Conservation (phyloP, 179 eudicot species). For the Gypsophila paniculata region DNA sequence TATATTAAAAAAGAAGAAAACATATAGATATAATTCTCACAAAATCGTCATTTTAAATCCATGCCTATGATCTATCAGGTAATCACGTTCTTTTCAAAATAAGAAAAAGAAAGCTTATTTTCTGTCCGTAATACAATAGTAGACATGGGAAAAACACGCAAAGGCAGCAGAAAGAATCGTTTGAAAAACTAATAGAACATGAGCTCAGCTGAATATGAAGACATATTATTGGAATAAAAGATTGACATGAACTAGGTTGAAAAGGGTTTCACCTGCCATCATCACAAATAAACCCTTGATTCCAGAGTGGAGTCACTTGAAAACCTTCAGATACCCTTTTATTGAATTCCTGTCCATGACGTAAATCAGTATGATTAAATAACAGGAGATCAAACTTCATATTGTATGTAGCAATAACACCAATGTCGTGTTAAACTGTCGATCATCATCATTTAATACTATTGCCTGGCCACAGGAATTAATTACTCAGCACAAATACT, state of each 20-base stretch:
- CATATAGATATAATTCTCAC: not conserved
- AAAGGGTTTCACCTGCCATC: conserved; percentile 72
- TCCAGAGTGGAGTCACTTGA: conserved; percentile 94
- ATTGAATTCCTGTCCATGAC: conserved; percentile 56
- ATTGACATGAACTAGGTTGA: conserved; percentile 2
- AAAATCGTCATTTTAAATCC: not conserved
- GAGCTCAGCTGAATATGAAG: not conserved
- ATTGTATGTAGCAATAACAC: not conserved
- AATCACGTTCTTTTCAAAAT: not conserved
- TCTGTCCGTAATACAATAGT: not conserved
- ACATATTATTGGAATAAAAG: not conserved
- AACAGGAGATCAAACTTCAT: conserved; percentile 1
- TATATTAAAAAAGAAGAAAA: not conserved
- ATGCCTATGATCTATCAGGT: not conserved
- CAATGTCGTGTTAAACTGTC: not conserved
- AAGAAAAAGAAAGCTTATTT: not conserved
- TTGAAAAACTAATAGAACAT: not conserved
- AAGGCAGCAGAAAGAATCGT: not conserved
- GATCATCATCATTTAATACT: not conserved
- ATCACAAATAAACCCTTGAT: conserved; percentile 87
- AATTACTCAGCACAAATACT: not conserved
- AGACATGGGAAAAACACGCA: not conserved
- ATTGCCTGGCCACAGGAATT: not conserved
- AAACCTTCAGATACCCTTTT: conserved; percentile 72
- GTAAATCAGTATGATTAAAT: not conserved